phyloP scores from a whole-genome alignment of 441 rosid species.

The Capsella rubella region DNA sequence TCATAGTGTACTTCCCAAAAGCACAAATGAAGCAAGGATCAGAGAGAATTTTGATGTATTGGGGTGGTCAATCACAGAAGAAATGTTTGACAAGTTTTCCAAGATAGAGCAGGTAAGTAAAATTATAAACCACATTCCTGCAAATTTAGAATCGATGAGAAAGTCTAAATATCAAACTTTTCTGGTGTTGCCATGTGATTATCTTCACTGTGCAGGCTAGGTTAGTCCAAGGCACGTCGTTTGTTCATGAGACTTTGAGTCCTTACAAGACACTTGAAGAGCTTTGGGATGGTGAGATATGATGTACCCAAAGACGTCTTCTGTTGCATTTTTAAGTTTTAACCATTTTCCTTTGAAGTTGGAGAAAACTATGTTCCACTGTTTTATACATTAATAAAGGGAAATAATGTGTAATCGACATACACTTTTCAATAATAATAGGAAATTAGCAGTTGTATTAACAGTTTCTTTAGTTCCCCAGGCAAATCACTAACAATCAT shows the following conservation, averaged over 20 bases:
- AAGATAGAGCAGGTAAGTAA: conserved; percentile 63
- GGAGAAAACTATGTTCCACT: background rate
- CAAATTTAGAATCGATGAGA: background rate
- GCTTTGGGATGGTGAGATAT: conserved; percentile 71
- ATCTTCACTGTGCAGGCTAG: conserved; percentile 49
- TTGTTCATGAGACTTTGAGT: conserved; percentile 54
- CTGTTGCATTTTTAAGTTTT: background rate
- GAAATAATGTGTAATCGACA: background rate
- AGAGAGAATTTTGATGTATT: conserved; percentile 61
- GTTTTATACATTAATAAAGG: background rate
- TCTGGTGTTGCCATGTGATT: background rate
- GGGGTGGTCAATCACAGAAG: conserved; percentile 63
- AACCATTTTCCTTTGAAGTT: background rate
- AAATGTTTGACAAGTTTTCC: conserved; percentile 52
- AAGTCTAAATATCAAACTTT: background rate
- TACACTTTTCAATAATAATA: background rate
- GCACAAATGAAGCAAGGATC: conserved; percentile 59
- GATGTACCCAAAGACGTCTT: conserved; percentile 3
- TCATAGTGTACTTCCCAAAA: conserved; percentile 71
- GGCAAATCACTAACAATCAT: background rate
- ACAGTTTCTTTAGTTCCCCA: background rate
- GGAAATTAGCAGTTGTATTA: background rate
- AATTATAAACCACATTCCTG: background rate
- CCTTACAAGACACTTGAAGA: conserved; percentile 55
- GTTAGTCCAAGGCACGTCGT: conserved; percentile 47